phyloP scores from a whole-genome alignment of 2,329 filamentous ascomycete genomes.

The Ascochyta clinopodiicola region DNA sequence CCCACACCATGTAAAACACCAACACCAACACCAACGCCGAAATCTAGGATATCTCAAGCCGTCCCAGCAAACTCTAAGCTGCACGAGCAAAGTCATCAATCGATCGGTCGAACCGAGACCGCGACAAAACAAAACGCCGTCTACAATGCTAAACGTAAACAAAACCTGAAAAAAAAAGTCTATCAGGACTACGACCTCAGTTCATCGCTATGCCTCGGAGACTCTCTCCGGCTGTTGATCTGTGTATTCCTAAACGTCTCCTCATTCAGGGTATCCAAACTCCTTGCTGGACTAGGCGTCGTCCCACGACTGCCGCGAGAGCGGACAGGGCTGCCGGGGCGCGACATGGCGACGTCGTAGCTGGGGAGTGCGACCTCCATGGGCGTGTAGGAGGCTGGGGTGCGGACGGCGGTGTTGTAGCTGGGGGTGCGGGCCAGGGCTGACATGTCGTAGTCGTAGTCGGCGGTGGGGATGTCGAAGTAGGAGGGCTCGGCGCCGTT shows the following conservation, averaged over 20 bases:
- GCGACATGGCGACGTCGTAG: constrained; percentile 55
- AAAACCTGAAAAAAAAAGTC: no score
- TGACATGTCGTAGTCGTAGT: constrained; percentile 55
- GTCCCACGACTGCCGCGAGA: constrained; percentile 39
- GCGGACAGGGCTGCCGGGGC: constrained; percentile 50
- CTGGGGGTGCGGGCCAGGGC: constrained; percentile 57
- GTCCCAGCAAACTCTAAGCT: no score
- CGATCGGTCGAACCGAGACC: no score
- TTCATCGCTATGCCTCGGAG: constrained; percentile 36
- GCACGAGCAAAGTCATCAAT: no score
- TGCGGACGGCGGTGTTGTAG: constrained; percentile 58
- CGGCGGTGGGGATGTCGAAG: constrained; percentile 28
- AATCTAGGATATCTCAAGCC: no score
- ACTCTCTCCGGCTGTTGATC: constrained; percentile 39
- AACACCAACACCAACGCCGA: no score
- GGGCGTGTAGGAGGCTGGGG: constrained; percentile 49
- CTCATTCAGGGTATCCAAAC: constrained; percentile 45
- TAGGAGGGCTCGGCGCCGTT: constrained; percentile 31
- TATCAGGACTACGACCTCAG: neutral
- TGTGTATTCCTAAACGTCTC: constrained; percentile 48
- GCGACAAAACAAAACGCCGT: no score
- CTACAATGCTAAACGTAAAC: no score
- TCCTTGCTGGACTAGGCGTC: constrained; percentile 43
- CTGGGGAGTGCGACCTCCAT: constrained; percentile 51
- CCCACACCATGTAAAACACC: no score